Percentiles rank a stretch among this genome's conserved stretches.
phyloP scores from a whole-genome alignment of 2,329 filamentous ascomycete genomes.

The Pestalotiopsis sp. region DNA sequence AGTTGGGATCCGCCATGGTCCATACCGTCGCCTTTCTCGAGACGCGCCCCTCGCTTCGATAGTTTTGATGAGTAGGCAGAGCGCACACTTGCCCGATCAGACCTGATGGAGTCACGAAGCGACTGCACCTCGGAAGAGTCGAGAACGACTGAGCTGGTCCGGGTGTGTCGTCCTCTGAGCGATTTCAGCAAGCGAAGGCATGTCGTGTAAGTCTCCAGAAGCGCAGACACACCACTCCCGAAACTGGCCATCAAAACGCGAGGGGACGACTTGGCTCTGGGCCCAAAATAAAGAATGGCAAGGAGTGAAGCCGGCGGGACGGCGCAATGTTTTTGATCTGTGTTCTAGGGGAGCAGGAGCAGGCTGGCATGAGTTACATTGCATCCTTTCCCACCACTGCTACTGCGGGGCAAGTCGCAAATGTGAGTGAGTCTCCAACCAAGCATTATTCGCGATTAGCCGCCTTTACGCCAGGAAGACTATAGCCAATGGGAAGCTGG shows the following conservation, averaged over 20 bases:
- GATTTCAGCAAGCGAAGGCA: constrained; percentile 46
- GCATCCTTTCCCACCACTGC: too few species aligned
- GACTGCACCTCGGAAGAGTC: constrained; percentile 26
- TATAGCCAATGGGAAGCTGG: neutral
- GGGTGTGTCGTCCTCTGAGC: constrained; percentile 25
- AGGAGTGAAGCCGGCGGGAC: neutral
- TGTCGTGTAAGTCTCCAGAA: constrained; percentile 51
- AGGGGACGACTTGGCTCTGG: neutral
- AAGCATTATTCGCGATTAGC: neutral
- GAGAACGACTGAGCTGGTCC: neutral
- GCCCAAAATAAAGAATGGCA: neutral
- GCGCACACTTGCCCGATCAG: constrained; percentile 43
- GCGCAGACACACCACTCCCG: constrained; percentile 43
- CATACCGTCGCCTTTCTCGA: constrained; percentile 54
- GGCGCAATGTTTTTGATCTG: too few species aligned
- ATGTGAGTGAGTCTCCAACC: too few species aligned
- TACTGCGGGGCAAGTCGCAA: too few species aligned
- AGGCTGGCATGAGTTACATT: too few species aligned
- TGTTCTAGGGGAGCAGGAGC: too few species aligned
- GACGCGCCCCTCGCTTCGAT: constrained; percentile 41
- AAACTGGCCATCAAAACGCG: constrained; percentile 30
- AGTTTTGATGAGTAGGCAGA: constrained; percentile 45
- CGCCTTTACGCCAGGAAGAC: neutral
- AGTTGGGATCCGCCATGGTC: neutral
- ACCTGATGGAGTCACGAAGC: constrained; percentile 40